Evolutionary conservation across 2,329 filamentous ascomycete species (phyloP).

Genomic region (Penicillium sp.): DNA sequence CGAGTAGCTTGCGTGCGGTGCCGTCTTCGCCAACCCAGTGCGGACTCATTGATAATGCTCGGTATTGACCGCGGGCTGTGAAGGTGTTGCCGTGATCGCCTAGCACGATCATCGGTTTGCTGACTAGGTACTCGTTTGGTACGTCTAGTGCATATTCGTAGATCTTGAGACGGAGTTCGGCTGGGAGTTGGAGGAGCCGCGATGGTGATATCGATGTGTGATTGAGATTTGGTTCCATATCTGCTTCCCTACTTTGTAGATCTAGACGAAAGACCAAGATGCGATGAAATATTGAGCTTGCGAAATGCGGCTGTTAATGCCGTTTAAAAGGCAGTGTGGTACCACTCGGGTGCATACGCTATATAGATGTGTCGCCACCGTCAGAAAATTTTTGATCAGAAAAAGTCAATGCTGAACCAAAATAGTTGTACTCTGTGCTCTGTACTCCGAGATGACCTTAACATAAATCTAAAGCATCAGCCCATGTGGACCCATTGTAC

Average conservation of each 20-base stretch:
- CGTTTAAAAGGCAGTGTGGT: not conserved
- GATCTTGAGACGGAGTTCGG: slow-evolving; percentile 36
- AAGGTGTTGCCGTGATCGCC: slow-evolving; percentile 34
- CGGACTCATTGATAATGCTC: slow-evolving; percentile 34
- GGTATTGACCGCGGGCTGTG: slow-evolving; percentile 31
- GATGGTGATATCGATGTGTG: slow-evolving; percentile 7
- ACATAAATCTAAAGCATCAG: not conserved
- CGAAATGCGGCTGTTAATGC: not conserved
- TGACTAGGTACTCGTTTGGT: slow-evolving; percentile 31
- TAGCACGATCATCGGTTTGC: slow-evolving; percentile 35
- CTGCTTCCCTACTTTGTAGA: not conserved
- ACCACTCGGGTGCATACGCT: slow-evolving; percentile 2
- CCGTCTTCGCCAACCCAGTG: slow-evolving; percentile 35
- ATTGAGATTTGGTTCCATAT: not conserved
- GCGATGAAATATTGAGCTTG: not conserved
- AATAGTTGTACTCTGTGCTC: not conserved
- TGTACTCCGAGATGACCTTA: not conserved
- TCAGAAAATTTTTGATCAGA: slow-evolving; percentile 2
- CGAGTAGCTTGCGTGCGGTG: slow-evolving; percentile 30
- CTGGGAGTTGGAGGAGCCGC: slow-evolving; percentile 27
- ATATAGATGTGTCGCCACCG: slow-evolving; percentile 6
- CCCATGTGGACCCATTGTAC: not conserved
- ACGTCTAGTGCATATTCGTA: slow-evolving; percentile 33
- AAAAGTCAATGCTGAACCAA: not conserved
- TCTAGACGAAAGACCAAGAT: not conserved